These are phyloP conservation scores for Aeminium ludgeri DNA, from an alignment of 495 filamentous ascomycete species.

Conservation along the genomic window DNA sequence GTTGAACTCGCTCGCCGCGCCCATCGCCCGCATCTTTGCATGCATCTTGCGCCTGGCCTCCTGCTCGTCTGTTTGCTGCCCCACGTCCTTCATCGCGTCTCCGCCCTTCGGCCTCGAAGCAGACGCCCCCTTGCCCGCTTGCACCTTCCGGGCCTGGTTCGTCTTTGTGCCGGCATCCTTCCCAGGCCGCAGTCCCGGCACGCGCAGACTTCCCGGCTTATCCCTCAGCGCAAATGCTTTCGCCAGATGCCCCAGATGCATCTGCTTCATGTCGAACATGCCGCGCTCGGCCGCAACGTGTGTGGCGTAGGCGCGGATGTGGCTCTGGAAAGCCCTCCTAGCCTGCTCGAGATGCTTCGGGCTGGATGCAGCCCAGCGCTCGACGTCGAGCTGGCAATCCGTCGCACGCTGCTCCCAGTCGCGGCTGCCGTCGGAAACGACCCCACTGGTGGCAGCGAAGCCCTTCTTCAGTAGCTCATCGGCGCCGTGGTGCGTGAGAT, in stretches of 20 bases:
- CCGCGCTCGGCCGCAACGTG: constrained; percentile 67
- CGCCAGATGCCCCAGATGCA: constrained; percentile 85
- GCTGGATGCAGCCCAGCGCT: constrained; percentile 51
- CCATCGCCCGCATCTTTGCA: constrained; percentile 66
- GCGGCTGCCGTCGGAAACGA: constrained; percentile 14
- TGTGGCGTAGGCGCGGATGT: constrained; percentile 87
- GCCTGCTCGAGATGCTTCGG: constrained; percentile 50
- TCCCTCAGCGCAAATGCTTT: constrained; percentile 86
- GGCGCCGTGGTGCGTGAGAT: constrained; percentile 37
- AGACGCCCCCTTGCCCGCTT: constrained; percentile 26
- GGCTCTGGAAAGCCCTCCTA: constrained; percentile 69
- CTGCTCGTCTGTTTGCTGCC: constrained; percentile 31
- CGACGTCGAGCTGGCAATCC: constrained; percentile 58
- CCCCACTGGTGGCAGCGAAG: constrained; percentile 28
- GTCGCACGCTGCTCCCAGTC: constrained; percentile 57
- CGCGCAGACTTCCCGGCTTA: constrained; percentile 68
- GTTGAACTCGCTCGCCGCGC: constrained; percentile 70
- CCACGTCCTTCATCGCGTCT: constrained; percentile 24
- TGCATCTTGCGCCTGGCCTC: constrained; percentile 60
- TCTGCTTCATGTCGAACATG: constrained; percentile 72
- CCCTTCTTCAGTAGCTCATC: constrained; percentile 46
- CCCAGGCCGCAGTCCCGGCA: constrained; percentile 36
- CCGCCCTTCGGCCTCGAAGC: constrained; percentile 25
- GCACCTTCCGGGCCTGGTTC: constrained; percentile 25
- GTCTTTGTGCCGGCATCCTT: constrained; percentile 26